phyloP scores from a whole-genome alignment of 2,329 filamentous ascomycete species.

The Neofusicoccum umdonicola region DNA sequence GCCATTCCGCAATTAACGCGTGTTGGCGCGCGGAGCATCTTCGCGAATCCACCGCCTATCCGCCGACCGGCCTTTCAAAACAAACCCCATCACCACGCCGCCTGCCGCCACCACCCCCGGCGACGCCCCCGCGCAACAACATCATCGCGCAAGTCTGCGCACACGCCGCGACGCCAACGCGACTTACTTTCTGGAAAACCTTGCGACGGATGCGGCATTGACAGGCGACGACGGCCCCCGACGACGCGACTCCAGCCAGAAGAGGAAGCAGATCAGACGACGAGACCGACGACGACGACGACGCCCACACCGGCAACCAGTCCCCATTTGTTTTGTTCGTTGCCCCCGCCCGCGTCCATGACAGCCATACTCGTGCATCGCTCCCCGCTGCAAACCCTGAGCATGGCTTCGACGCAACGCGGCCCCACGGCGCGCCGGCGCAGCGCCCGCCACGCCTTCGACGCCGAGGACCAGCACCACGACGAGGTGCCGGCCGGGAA shows the following conservation, averaged over 20 bases:
- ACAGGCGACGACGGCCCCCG: no score
- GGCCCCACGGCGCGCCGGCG: slow-evolving; percentile 42
- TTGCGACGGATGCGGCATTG: background rate
- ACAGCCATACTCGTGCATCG: slow-evolving; percentile 24
- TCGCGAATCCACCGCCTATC: background rate
- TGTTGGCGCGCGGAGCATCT: background rate
- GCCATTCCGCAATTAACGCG: background rate
- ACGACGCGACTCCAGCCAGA: background rate
- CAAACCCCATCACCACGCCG: background rate
- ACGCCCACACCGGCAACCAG: background rate
- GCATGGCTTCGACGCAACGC: slow-evolving; percentile 48
- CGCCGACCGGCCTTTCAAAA: background rate
- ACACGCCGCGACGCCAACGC: background rate
- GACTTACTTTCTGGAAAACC: background rate
- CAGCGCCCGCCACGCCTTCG: slow-evolving; percentile 46
- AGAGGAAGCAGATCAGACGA: background rate
- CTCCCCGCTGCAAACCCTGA: slow-evolving; percentile 45
- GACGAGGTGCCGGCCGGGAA: slow-evolving; percentile 46
- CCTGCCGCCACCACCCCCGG: background rate
- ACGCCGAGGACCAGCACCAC: slow-evolving; percentile 24
- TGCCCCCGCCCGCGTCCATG: slow-evolving; percentile 6
- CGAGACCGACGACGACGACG: background rate
- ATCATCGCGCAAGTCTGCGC: no score
- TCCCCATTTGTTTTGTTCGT: no score
- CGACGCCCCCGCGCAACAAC: no score